Evolutionary conservation across 208 protist genomes (phyloP), one percentile per base, ranked within the genome.

Genomic region (Paratrypanosoma confusum): DNA sequence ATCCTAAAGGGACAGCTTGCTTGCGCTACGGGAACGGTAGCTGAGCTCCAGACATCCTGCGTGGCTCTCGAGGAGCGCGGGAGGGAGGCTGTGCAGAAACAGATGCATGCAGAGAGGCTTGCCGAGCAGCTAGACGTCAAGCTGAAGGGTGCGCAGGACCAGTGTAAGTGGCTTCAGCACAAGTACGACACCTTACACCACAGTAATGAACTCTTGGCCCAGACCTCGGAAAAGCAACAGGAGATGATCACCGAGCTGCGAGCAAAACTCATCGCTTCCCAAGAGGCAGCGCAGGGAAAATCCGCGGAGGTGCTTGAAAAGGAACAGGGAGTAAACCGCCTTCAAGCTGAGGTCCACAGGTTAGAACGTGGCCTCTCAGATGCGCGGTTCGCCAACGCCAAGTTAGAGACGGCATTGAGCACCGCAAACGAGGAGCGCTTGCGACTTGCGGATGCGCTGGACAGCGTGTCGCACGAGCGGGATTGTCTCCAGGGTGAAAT

Each of bases 61-160:
- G 73, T 28, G n/a, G 66, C 57, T 5, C 74, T 83, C 3, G 83
- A 78, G 39, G 73, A 90, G 35, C 65, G 66, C 6, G 50, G 85
- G 25, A 84, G 81, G 48, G 70, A 69, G 2, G 59, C 49, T 13
- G 86, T 81, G 42, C 66, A 81, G 66, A 25, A 71, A n/a, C 77
- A 69, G 28, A 40, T 88, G 6, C 64, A 72, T 36, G 71, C 59
- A 6, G 81, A 75, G 34, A 57, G 70, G 5, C 57, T 68, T n/a
- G 66, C 71, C 13, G 74, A 83, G 29, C 71, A 66, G 43, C 32
- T 79, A 25, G 62, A 55, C n/a, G 77, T 73, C 40, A 65, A 88
- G 31, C 7, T 88, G 24, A 20, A 18, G 11, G 74, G 81, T 36
- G 42, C 39, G 1, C 56, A 62, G 36, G 81, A 79, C 33, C 65